phyloP scores from a whole-genome alignment of 257 asterid species.

The Solanum dulcamara region DNA sequence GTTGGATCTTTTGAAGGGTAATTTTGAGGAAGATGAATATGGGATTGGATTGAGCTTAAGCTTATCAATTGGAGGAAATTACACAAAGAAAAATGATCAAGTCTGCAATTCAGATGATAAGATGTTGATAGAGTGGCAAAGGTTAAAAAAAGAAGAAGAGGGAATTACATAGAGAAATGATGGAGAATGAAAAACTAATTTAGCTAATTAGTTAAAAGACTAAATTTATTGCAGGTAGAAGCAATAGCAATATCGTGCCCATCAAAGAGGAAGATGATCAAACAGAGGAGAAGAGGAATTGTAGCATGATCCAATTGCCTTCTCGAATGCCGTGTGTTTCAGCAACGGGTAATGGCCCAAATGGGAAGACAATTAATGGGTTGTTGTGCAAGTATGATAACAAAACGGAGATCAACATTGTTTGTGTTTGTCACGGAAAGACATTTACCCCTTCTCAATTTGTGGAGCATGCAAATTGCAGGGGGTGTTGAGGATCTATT shows the following conservation, averaged over 20 bases:
- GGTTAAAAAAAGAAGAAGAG: slow-evolving; percentile 15
- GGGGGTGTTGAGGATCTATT: slow-evolving; percentile 52
- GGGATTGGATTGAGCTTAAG: slow-evolving; percentile 51
- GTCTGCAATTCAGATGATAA: neutral
- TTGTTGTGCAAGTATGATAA: slow-evolving; percentile 38
- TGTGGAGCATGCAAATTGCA: slow-evolving; percentile 73
- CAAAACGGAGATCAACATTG: slow-evolving; percentile 34
- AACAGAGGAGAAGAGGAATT: neutral
- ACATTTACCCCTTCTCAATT: slow-evolving; percentile 56
- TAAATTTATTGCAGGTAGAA: too few species aligned
- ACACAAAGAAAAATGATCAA: neutral
- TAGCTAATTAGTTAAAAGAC: too few species aligned
- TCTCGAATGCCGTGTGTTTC: slow-evolving; percentile 50
- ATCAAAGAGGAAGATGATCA: neutral
- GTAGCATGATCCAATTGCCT: neutral
- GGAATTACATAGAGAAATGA: slow-evolving; percentile 24
- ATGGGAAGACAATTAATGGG: slow-evolving; percentile 52
- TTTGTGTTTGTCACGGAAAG: slow-evolving; percentile 59
- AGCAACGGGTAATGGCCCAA: slow-evolving; percentile 57
- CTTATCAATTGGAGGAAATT: slow-evolving; percentile 57
- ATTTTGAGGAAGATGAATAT: slow-evolving; percentile 14
- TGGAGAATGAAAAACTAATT: slow-evolving; percentile 18
- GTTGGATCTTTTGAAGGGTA: slow-evolving; percentile 13
- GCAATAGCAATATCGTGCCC: neutral
- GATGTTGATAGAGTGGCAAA: slow-evolving; percentile 21